These are phyloP conservation scores for Schizophyllum amplum DNA, from an alignment of 1,284 basidiomycete genomes.

Conservation along the genomic window DNA sequence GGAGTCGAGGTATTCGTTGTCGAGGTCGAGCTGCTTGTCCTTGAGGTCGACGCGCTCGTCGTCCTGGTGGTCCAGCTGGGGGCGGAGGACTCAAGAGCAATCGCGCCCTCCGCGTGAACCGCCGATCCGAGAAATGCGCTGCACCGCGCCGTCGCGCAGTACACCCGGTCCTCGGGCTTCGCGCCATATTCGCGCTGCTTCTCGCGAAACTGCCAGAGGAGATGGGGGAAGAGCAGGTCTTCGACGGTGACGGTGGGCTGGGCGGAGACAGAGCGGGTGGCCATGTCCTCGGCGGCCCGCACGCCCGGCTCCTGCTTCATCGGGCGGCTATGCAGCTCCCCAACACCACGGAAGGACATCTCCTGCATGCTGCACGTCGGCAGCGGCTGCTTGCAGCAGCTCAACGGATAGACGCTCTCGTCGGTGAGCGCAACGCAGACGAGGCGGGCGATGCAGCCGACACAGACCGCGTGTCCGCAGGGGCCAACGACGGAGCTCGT, in stretches of 20 bases:
- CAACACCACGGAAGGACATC: no score
- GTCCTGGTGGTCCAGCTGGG: background rate
- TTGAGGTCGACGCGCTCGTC: background rate
- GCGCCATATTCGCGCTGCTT: slow-evolving; percentile 10
- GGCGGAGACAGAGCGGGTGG: no score
- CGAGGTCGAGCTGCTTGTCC: no score
- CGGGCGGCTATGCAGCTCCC: no score
- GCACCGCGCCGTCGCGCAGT: slow-evolving; percentile 10
- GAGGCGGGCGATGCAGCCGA: background rate
- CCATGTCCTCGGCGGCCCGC: no score
- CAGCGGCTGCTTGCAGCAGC: slow-evolving; percentile 10
- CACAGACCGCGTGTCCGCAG: background rate
- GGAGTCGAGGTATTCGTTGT: no score
- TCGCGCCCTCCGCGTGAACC: slow-evolving; percentile 2
- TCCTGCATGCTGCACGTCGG: no score
- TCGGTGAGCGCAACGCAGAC: background rate
- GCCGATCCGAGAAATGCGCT: slow-evolving; percentile 5
- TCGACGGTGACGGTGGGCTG: slow-evolving; percentile 3
- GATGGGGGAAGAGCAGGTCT: background rate
- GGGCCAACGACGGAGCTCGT: background rate
- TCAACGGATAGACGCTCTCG: slow-evolving; percentile 10
- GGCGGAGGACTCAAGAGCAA: slow-evolving; percentile 4
- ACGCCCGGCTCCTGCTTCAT: no score
- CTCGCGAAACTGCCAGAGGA: background rate
- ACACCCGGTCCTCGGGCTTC: slow-evolving; percentile 6